Evolutionary conservation across 1,284 basidiomycete genomes (phyloP).

Genomic region (Trichosporon coremiiforme): DNA sequence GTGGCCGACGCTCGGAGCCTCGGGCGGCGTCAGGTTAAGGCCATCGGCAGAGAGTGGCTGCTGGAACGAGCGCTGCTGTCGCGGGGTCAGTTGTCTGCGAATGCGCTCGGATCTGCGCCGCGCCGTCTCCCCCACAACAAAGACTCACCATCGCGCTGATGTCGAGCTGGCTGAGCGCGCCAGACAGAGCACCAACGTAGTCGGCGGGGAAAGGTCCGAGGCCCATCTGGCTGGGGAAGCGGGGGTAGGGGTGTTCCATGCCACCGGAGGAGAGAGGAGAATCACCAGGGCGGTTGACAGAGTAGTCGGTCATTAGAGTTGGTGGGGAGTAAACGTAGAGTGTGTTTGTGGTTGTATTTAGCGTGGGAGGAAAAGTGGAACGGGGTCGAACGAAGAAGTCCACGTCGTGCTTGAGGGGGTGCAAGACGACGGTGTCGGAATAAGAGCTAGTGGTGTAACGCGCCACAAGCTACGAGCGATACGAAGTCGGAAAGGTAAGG

Average conservation of each 20-base stretch:
- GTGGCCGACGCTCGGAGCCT: slow-evolving; percentile 27
- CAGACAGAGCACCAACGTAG: slow-evolving; percentile 30
- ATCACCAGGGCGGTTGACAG: slow-evolving; percentile 31
- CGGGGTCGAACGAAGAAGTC: slow-evolving; percentile 12
- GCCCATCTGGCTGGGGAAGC: slow-evolving; percentile 25
- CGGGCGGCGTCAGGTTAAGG: slow-evolving; percentile 25
- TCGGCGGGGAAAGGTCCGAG: slow-evolving; percentile 25
- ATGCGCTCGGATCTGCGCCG: background rate
- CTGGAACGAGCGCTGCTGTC: slow-evolving; percentile 29
- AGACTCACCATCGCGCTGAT: slow-evolving; percentile 31
- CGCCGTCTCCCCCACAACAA: background rate
- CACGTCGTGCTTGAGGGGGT: slow-evolving; percentile 18
- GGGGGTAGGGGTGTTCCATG: slow-evolving; percentile 28
- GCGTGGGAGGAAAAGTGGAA: background rate
- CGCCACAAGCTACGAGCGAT: slow-evolving; percentile 5
- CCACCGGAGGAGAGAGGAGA: slow-evolving; percentile 28
- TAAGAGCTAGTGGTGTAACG: slow-evolving; percentile 9
- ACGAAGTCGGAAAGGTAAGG: background rate
- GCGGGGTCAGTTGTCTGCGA: background rate
- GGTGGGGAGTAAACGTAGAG: slow-evolving; percentile 15
- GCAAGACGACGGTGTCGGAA: slow-evolving; percentile 13
- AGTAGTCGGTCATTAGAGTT: slow-evolving; percentile 32
- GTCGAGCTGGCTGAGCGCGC: slow-evolving; percentile 31
- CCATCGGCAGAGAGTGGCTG: slow-evolving; percentile 20
- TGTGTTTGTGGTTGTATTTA: slow-evolving; percentile 18